Evolutionary conservation across 2,329 filamentous ascomycete genomes (phyloP), one percentile per base, ranked within the genome.

Genomic region (Paracamarosporium sp.): DNA sequence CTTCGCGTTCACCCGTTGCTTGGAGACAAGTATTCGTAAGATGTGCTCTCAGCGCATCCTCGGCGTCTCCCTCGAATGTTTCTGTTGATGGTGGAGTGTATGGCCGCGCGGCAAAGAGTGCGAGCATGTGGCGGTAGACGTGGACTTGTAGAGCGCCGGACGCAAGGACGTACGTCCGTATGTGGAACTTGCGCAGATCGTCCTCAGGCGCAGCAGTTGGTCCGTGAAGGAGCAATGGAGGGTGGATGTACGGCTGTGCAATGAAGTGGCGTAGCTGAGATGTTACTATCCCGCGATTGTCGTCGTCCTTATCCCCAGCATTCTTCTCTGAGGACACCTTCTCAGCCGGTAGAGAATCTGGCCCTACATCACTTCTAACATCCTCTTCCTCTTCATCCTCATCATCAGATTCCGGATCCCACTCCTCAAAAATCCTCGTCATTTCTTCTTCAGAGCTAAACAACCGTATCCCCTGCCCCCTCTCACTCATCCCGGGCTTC

Each of bases 11-110:
- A 43, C 75, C 68, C 22, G 72, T 71, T 28, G 85, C 84, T 75
- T 98, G 95, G 1, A 97, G 86, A 75, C 95, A 99, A 2, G 95
- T 98, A 76, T 99, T 99, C 43, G 95, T 99, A 3, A 99, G 84
- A 73, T 97, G 95, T 0, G 88, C 84, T 48, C 87, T 86, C 5
- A 97, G 85, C 6, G 79, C 78, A 55, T 75, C 74, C 9, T 73
- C 67, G 8, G 66, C 64, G 5, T 69, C 54, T 2, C 41, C 30
- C 0, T 43, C 44, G 31, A 15, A 61, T 13, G 69, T 68, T 9
- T 66, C 53, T 6, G 70, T 64, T 77, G 83, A 85, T 0, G 93
- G 94, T 0, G 89, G 73, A 0, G 77, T 70, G 78, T 98, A 99
- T 0, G 87, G 76, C 60, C 86, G 85, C 9, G 87, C 88, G 0